Percentiles rank a stretch among this genome's conserved stretches.
Conservation (phyloP, 1,139 yeast genomes). For the Taiozyma sp. region DNA sequence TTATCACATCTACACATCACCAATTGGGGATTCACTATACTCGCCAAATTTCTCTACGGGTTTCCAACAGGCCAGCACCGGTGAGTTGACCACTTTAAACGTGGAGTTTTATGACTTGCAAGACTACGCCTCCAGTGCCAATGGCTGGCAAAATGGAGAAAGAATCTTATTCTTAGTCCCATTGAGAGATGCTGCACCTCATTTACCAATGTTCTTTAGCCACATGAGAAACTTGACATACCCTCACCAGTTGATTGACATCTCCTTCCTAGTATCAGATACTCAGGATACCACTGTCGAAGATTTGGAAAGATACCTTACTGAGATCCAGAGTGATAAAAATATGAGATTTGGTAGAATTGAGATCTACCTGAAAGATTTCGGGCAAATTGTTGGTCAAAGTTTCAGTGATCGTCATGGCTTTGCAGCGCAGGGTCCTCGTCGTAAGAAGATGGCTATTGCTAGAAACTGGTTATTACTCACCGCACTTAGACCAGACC, state of each 20-base stretch:
- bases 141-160: conserved; percentile 45
- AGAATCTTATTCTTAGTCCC: conserved; percentile 50
- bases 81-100: conserved; percentile 9
- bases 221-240: conserved; percentile 50
- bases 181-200: conserved; percentile 52
- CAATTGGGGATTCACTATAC: conserved; percentile 9
- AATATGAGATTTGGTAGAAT: conserved; percentile 39
- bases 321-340: conserved; percentile 34
- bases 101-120: conserved; percentile 42
- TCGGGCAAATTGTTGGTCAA: conserved; percentile 57
- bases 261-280: conserved; percentile 52
- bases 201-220: conserved; percentile 49
- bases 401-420: conserved; percentile 51
- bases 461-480: conserved; percentile 57
- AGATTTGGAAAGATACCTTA: conserved; percentile 34
- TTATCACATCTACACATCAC: conserved; percentile 11
- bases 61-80: conserved; percentile 3
- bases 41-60: conserved; percentile 20
- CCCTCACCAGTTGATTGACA: conserved; percentile 51
- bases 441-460: conserved; percentile 57
- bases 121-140: conserved; percentile 36
- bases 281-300: conserved; percentile 43
- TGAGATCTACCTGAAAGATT: conserved; percentile 51
- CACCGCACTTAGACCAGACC: conserved; percentile 50
- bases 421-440: conserved; percentile 56